Evolutionary conservation across 169 alveolate species (phyloP), one percentile per base, ranked within the genome.

Genomic region (Eimeria tenella): DNA sequence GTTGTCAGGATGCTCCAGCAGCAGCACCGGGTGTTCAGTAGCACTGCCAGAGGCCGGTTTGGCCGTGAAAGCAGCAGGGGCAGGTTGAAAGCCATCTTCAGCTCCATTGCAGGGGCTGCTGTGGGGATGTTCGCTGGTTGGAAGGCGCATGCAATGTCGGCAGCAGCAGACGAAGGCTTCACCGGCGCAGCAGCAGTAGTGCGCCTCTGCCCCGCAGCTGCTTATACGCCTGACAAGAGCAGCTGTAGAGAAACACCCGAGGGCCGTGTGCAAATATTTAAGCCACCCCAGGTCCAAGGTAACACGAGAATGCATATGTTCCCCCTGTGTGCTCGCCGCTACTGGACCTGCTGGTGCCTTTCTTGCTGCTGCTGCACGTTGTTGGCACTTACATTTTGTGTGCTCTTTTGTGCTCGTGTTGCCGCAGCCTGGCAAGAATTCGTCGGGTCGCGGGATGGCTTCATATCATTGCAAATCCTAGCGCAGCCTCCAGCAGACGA

Each of bases 141-240:
- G 86, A 7, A 75, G 25, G 86, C 86, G 86, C 86, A 75, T 31
- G 86, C 86, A 21, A 62, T 52, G 6, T 7, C 86, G 6, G 60
- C 86, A 75, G 63, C 86, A 31, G 86, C 86, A 75, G 86, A 17
- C 9, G 86, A 75, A 75, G 63, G 58, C 60, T 75, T 49, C 77
- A 68, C 42, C 25, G 86, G 65, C 63, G 60, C 65, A 42, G 86
- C 86, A 49, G 86, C 86, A 42, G 86, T 25, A 9, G 86, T 75
- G 65, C 86, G 86, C 17, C 86, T 75, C 25, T 75, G 86, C 25
- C 86, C 86, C 13, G 86, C 86, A 75, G 17, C 55, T 17, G 63
- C 60, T 19, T 71, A 11, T 71, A 23, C 56, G 15, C 19, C 82
- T 5, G 13, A 21, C 68, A 17, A 42, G 23, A 49, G 63, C 86